Conservation (phyloP, 2,329 filamentous ascomycete species). For the Colletotrichum tabaci region DNA sequence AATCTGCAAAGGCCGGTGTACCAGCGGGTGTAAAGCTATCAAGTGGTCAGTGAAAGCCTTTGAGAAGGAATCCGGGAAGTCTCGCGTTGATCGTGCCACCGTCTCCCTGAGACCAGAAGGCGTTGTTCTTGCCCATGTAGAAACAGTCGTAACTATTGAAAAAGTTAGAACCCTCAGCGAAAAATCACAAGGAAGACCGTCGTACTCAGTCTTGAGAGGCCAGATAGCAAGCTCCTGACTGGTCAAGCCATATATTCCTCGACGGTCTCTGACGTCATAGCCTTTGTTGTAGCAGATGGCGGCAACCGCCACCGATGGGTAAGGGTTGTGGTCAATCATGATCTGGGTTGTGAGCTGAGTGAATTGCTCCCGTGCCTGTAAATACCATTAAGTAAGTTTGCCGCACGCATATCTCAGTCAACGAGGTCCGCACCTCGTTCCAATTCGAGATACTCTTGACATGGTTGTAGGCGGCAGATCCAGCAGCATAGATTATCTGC, state of each 20-base stretch:
- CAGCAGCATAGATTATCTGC: neutral
- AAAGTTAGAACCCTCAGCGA: neutral
- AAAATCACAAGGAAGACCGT: neutral
- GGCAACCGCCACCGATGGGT: slow-evolving; percentile 9
- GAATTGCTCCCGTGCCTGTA: slow-evolving; percentile 15
- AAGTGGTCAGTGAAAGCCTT: neutral
- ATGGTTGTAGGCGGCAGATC: neutral
- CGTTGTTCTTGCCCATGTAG: slow-evolving; percentile 12
- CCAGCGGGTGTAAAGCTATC: slow-evolving; percentile 12
- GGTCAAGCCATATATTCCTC: slow-evolving; percentile 1
- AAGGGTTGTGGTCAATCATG: slow-evolving; percentile 26
- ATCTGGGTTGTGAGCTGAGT: slow-evolving; percentile 13
- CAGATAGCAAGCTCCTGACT: slow-evolving; percentile 9
- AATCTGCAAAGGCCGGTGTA: neutral
- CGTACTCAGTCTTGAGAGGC: slow-evolving; percentile 8
- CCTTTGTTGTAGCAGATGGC: slow-evolving; percentile 25
- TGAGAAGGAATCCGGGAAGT: neutral
- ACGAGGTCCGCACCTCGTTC: neutral
- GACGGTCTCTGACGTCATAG: slow-evolving; percentile 1
- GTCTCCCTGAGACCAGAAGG: slow-evolving; percentile 20
- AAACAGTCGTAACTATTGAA: slow-evolving; percentile 5
- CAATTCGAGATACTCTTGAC: neutral
- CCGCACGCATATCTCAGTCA: too few relatives aligned
- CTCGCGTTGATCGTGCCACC: slow-evolving; percentile 15
- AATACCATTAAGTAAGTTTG: too few relatives aligned